Evolutionary conservation across 148 eudicot species (phyloP).

Genomic region (Rhododendron williamsianum): DNA sequence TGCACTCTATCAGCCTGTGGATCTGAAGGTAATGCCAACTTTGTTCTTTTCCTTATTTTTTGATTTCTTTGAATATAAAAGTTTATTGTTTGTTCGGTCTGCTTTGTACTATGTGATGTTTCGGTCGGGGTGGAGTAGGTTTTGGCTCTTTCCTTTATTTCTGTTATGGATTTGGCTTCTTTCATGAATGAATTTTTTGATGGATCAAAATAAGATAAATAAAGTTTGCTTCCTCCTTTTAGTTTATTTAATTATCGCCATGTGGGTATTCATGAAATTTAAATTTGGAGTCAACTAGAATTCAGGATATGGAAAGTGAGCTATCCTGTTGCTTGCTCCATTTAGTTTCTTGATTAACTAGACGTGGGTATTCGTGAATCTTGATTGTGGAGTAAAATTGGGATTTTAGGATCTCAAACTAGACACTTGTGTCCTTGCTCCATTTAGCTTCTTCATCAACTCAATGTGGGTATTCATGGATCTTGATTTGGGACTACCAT

Average conservation of each 20-base stretch:
- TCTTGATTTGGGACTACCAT: background rate
- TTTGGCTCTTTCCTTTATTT: too few species aligned
- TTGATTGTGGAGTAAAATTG: background rate
- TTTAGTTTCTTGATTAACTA: background rate
- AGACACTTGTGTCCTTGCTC: background rate
- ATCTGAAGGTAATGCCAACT: constrained; percentile 56
- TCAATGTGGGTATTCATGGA: background rate
- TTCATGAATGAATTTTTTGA: too few species aligned
- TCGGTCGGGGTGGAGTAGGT: background rate
- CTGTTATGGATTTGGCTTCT: too few species aligned
- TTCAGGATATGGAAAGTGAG: constrained; percentile 14
- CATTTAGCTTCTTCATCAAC: background rate
- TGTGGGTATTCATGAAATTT: constrained; percentile 7
- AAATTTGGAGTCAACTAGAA: background rate
- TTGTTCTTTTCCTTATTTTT: background rate
- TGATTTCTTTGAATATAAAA: background rate
- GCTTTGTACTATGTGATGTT: background rate
- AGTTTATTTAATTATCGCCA: constrained; percentile 4
- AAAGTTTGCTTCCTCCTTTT: background rate
- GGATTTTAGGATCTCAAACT: background rate
- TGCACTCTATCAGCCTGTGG: constrained; percentile 34
- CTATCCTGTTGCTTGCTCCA: background rate
- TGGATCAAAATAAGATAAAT: too few species aligned
- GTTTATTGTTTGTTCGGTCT: background rate
- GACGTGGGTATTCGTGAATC: background rate